Percentiles rank a stretch among this genome's conserved stretches.
These are phyloP conservation scores for Nothophaeocryptopus gaeumannii DNA, from an alignment of 2,329 filamentous ascomycete species.

Conservation along the genomic window DNA sequence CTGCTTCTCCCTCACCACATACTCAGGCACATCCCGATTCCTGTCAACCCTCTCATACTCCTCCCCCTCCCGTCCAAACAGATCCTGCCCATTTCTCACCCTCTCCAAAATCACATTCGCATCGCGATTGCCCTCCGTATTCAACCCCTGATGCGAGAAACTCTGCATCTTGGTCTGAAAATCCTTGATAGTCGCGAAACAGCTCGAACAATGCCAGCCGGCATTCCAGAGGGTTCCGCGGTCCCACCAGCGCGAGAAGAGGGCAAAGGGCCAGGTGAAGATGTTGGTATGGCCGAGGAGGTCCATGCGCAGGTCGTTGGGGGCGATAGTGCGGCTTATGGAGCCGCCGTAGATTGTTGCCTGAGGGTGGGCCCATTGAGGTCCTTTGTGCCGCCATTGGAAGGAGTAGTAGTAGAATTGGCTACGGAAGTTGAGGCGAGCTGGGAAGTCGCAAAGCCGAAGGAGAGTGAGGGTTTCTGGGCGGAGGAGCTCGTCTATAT, in stretches of 20 bases:
- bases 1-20: constrained; percentile 36
- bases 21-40: constrained; percentile 53
- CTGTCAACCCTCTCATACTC: constrained; percentile 49
- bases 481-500: constrained; percentile 60
- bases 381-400: constrained; percentile 27
- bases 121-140: constrained; percentile 49
- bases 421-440: constrained; percentile 27
- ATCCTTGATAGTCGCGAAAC: constrained; percentile 56
- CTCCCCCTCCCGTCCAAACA: constrained; percentile 55
- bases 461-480: constrained; percentile 26
- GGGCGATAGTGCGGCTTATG: constrained; percentile 47
- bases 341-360: constrained; percentile 54
- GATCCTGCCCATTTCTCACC: constrained; percentile 52
- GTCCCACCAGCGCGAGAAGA: constrained; percentile 34
- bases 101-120: constrained; percentile 49
- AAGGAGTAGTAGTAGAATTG: constrained; percentile 32
- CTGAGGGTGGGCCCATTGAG: constrained; percentile 58
- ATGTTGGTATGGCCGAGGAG: constrained; percentile 38
- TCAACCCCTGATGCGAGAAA: constrained; percentile 56
- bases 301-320: constrained; percentile 53
- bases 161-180: constrained; percentile 56
- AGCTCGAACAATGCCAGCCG: constrained; percentile 62
- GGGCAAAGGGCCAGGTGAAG: constrained; percentile 42
- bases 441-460: constrained; percentile 27
- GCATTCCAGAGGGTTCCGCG: constrained; percentile 50